Evolutionary conservation across 1,284 basidiomycete genomes (phyloP), one percentile per base, ranked within the genome.

Genomic region (Earliella scabrosa): DNA sequence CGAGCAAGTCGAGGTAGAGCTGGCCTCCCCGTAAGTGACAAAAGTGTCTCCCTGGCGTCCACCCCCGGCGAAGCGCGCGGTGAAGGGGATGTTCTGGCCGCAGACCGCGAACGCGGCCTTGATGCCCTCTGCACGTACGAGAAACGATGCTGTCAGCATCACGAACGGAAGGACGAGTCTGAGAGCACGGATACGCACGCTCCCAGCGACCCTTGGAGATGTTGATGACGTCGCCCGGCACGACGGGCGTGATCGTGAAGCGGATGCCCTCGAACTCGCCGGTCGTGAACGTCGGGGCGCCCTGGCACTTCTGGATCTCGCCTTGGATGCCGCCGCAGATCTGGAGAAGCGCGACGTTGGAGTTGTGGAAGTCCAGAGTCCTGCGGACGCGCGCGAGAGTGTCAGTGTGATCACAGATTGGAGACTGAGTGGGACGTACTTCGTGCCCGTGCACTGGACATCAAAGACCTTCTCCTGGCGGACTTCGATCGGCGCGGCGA

Each of bases 161-260:
- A 29, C n/a, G 4, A 23, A 26, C 21, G 21, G 27, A 8, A 23
- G 9, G 27, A 14, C 18, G 16, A 39, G 23, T 48, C 16, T 13
- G 18, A 27, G 41, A 23, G 44, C 5, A 16, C 14, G 2, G 29
- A 32, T 34, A 62, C 60, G 55, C 45, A 62, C 60, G 70, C 58
- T 72, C 71, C 71, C 71, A 72, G 40, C 71, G 71, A n/a, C 71
- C 71, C 65, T 72, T 72, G 39, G 64, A 66, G 57, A 72, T 68
- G 60, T 69, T 70, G 60, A 72, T 70, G 23, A 60, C 63, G 41
- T 66, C 71, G 35, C 69, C 68, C 39, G 32, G n/a, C 13, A 63
- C 53, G 43, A 63, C 68, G 26, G 71, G 71, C 10, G 23, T 69
- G 46, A 72, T 68, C 36, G 65, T 61, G 64, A 72, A 71, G 39